phyloP scores from a whole-genome alignment of 2,329 filamentous ascomycete species.

The Drechslerella coelobrocha region DNA sequence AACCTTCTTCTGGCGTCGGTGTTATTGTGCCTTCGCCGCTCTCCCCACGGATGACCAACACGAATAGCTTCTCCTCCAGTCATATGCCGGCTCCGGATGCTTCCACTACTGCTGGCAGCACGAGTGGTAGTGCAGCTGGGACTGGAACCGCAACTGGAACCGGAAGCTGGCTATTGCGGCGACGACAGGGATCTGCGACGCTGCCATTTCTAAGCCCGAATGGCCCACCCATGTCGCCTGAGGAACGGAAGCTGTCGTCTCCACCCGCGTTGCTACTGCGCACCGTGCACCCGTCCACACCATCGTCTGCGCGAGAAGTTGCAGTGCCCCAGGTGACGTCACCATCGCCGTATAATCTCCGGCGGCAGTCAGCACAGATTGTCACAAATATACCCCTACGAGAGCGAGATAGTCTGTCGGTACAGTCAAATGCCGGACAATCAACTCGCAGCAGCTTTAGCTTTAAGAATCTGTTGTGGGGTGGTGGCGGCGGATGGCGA shows the following conservation, averaged over 20 bases:
- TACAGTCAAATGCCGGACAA: slow-evolving; percentile 31
- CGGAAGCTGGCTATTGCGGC: slow-evolving; percentile 32
- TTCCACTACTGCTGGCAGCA: slow-evolving; percentile 7
- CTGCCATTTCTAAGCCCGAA: slow-evolving; percentile 39
- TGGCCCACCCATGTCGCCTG: slow-evolving; percentile 38
- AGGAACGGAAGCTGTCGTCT: slow-evolving; percentile 31
- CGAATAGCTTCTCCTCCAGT: slow-evolving; percentile 31
- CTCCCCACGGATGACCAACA: slow-evolving; percentile 30
- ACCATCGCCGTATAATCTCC: slow-evolving; percentile 37
- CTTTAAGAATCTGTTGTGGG: slow-evolving; percentile 48
- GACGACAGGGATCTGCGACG: slow-evolving; percentile 18
- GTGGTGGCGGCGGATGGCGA: slow-evolving; percentile 35
- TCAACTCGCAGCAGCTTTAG: slow-evolving; percentile 44
- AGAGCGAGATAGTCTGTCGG: slow-evolving; percentile 40
- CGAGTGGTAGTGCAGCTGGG: not conserved
- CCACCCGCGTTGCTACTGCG: slow-evolving; percentile 25
- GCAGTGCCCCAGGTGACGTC: slow-evolving; percentile 33
- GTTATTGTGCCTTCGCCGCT: slow-evolving; percentile 25
- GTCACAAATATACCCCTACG: slow-evolving; percentile 33
- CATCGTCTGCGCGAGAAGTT: slow-evolving; percentile 20
- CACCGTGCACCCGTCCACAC: slow-evolving; percentile 28
- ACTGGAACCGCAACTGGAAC: not conserved
- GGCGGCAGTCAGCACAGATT: slow-evolving; percentile 20
- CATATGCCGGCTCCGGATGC: slow-evolving; percentile 31
- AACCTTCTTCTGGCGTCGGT: slow-evolving; percentile 1